A percentile compares a stretch with the other conserved stretches of the same genome.
Evolutionary conservation across 2,329 filamentous ascomycete species (phyloP).

Genomic region (Fusarium sp.): DNA sequence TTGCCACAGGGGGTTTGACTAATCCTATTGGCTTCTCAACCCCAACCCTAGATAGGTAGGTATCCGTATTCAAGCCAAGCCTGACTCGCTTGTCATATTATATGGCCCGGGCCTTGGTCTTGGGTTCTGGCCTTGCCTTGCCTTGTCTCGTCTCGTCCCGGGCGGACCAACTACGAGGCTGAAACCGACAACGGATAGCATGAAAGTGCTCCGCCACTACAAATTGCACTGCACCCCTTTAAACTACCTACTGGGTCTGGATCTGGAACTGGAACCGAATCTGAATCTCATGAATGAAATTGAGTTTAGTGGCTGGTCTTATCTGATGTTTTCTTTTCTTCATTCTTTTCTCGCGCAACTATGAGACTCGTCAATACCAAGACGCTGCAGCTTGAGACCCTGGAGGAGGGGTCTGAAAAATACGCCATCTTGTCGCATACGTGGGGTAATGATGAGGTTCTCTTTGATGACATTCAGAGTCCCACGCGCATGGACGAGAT

Average conservation of each 20-base stretch:
- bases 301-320: conserved; percentile 1
- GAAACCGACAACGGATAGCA: conserved; percentile 34
- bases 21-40: conserved; percentile 33
- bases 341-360: conserved; percentile 12
- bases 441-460: conserved; percentile 43
- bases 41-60: conserved; percentile 26
- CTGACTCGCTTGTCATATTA: conserved; percentile 38
- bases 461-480: conserved; percentile 39
- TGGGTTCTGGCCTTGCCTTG: background rate
- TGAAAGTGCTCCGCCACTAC: conserved; percentile 32
- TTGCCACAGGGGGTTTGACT: conserved; percentile 31
- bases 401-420: conserved; percentile 28
- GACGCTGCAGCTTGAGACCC: conserved; percentile 41
- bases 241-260: background rate
- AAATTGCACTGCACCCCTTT: conserved; percentile 8
- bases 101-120: conserved; percentile 18
- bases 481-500: conserved; percentile 35
- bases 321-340: conserved; percentile 16
- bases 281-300: conserved; percentile 1
- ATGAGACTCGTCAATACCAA: conserved; percentile 46
- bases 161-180: conserved; percentile 34
- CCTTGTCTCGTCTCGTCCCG: conserved; percentile 26
- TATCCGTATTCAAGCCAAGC: conserved; percentile 11
- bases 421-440: conserved; percentile 46
- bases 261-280: background rate